A percentile compares a stretch with the other conserved stretches of the same genome.
Evolutionary conservation across 2,329 filamentous ascomycete species (phyloP).

Genomic region (Aspergillus spinulosporus): DNA sequence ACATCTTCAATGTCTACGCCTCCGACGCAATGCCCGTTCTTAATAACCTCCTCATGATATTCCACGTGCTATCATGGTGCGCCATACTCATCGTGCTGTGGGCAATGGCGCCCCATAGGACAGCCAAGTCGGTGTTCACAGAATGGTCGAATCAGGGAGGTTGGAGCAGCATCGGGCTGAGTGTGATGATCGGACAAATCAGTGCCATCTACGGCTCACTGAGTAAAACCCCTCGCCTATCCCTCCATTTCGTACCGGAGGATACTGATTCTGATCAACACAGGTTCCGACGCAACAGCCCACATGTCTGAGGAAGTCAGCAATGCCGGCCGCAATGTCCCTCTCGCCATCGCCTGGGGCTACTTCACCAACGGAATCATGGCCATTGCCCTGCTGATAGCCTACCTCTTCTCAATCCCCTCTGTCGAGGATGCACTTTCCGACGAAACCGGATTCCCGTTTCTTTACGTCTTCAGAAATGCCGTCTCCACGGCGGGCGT

Average conservation of each 20-base stretch:
- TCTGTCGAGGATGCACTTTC: slow-evolving; percentile 38
- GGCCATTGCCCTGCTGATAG: slow-evolving; percentile 47
- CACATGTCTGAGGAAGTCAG: slow-evolving; percentile 52
- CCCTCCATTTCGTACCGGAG: not conserved
- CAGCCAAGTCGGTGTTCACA: slow-evolving; percentile 35
- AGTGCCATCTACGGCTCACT: slow-evolving; percentile 33
- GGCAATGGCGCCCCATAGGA: slow-evolving; percentile 35
- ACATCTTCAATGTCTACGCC: slow-evolving; percentile 44
- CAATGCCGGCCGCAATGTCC: slow-evolving; percentile 48
- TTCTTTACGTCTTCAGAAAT: slow-evolving; percentile 50
- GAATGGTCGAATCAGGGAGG: slow-evolving; percentile 41
- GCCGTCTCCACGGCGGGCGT: slow-evolving; percentile 27
- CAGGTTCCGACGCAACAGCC: slow-evolving; percentile 34
- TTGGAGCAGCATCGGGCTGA: slow-evolving; percentile 39
- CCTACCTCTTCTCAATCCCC: slow-evolving; percentile 43
- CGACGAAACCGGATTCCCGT: slow-evolving; percentile 47
- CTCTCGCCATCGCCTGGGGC: slow-evolving; percentile 47
- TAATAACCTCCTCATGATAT: slow-evolving; percentile 40
- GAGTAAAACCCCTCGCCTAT: slow-evolving; percentile 19
- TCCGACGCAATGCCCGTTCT: slow-evolving; percentile 37
- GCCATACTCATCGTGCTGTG: slow-evolving; percentile 34
- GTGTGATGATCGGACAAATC: slow-evolving; percentile 41
- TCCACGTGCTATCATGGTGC: slow-evolving; percentile 42
- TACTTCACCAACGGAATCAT: slow-evolving; percentile 49
- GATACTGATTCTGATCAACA: too few species aligned